These are phyloP conservation scores for Artemisia tridentata DNA, from an alignment of 129 eudicot genomes.

Conservation along the genomic window DNA sequence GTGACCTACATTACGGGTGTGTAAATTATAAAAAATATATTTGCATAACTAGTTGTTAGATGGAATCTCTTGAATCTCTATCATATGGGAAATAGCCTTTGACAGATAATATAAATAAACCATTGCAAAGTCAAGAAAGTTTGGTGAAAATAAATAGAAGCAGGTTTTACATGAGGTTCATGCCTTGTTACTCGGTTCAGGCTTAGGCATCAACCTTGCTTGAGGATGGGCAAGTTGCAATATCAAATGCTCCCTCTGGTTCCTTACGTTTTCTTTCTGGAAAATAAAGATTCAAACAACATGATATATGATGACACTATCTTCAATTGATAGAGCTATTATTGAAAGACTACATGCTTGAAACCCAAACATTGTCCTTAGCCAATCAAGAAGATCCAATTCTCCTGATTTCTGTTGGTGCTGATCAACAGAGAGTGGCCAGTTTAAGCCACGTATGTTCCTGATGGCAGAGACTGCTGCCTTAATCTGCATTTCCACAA, in stretches of 20 bases:
- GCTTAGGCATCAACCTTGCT: slow-evolving; percentile 78
- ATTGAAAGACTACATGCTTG: slow-evolving; percentile 57
- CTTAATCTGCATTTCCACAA: slow-evolving; percentile 62
- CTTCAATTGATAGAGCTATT: not conserved
- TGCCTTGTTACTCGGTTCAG: slow-evolving; percentile 86
- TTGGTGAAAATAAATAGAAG: slow-evolving; percentile 27
- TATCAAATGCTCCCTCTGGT: slow-evolving; percentile 88
- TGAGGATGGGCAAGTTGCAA: slow-evolving; percentile 87
- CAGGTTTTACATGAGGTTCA: slow-evolving; percentile 39
- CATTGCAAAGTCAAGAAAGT: slow-evolving; percentile 28
- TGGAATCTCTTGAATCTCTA: slow-evolving; percentile 15
- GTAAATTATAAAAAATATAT: not conserved
- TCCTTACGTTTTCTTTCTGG: slow-evolving; percentile 93
- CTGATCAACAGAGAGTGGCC: slow-evolving; percentile 85
- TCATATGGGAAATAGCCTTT: slow-evolving; percentile 10
- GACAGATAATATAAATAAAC: slow-evolving; percentile 7
- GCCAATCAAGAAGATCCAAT: slow-evolving; percentile 91
- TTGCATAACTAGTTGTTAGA: slow-evolving; percentile 12
- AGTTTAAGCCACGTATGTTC: slow-evolving; percentile 65
- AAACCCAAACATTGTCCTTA: slow-evolving; percentile 95
- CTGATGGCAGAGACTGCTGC: slow-evolving; percentile 82
- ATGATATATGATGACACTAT: slow-evolving; percentile 8
- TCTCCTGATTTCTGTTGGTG: slow-evolving; percentile 68
- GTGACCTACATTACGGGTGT: slow-evolving; percentile 19
- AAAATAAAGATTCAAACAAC: slow-evolving; percentile 25